phyloP scores from a whole-genome alignment of 1,284 basidiomycete species.

The Ustilago crameri region DNA sequence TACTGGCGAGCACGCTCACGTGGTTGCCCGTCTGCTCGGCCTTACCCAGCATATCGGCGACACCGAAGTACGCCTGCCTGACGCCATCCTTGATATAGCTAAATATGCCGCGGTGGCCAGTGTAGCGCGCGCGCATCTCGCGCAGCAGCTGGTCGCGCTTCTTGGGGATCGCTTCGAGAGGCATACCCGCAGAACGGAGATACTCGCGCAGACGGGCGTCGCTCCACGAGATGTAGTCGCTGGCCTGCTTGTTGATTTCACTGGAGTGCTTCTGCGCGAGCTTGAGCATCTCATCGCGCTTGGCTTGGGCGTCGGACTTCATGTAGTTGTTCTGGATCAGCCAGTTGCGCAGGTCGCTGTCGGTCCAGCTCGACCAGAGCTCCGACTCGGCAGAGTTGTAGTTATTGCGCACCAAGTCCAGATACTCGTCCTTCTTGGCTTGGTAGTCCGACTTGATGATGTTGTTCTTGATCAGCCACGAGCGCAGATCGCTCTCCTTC shows the following conservation, averaged over 20 bases:
- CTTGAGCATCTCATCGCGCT: slow-evolving; percentile 60
- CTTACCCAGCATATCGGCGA: slow-evolving; percentile 58
- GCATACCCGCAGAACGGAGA: slow-evolving; percentile 55
- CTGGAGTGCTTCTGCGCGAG: slow-evolving; percentile 57
- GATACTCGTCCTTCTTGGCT: slow-evolving; percentile 57
- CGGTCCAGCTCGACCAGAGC: slow-evolving; percentile 60
- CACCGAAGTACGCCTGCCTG: slow-evolving; percentile 55
- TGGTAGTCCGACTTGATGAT: slow-evolving; percentile 57
- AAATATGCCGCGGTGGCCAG: slow-evolving; percentile 54
- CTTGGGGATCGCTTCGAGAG: slow-evolving; percentile 51
- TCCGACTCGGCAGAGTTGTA: slow-evolving; percentile 52
- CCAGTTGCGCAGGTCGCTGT: slow-evolving; percentile 61
- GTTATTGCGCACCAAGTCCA: slow-evolving; percentile 51
- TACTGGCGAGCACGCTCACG: slow-evolving; percentile 47
- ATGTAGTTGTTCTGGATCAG: slow-evolving; percentile 58
- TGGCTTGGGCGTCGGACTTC: slow-evolving; percentile 53
- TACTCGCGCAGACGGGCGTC: slow-evolving; percentile 62
- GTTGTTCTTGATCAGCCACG: slow-evolving; percentile 59
- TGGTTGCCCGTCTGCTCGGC: slow-evolving; percentile 53
- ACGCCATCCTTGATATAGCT: slow-evolving; percentile 59
- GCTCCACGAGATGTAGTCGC: slow-evolving; percentile 62
- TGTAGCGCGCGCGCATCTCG: slow-evolving; percentile 63
- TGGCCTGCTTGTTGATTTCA: slow-evolving; percentile 45
- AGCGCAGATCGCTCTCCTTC: slow-evolving; percentile 61
- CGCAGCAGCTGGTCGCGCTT: slow-evolving; percentile 62